phyloP scores from a whole-genome alignment of 345 rosid species.

The Boechera divaricarpa region DNA sequence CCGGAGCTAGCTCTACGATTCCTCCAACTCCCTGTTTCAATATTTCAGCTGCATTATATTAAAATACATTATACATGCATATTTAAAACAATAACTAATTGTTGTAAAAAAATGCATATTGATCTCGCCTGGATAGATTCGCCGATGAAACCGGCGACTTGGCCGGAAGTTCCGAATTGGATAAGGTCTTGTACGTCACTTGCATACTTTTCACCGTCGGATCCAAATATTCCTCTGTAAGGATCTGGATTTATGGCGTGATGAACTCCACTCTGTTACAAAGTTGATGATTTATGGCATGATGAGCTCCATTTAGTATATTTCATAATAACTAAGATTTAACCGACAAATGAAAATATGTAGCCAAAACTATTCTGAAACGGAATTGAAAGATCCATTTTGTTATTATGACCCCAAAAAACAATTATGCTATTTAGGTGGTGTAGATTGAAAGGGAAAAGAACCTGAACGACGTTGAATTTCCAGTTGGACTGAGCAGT shows the following conservation, averaged over 20 bases:
- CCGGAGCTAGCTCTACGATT: slow-evolving; percentile 84
- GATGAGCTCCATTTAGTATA: background rate
- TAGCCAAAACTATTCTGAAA: no score
- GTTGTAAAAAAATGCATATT: background rate
- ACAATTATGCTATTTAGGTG: no score
- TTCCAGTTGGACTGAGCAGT: slow-evolving; percentile 83
- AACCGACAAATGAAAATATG: no score
- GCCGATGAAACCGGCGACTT: slow-evolving; percentile 76
- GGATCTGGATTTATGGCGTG: slow-evolving; percentile 97
- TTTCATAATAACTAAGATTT: no score
- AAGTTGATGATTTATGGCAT: background rate
- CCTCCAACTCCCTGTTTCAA: slow-evolving; percentile 88
- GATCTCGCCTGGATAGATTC: slow-evolving; percentile 82
- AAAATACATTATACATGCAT: background rate
- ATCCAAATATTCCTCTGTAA: slow-evolving; percentile 85
- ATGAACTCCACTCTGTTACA: slow-evolving; percentile 82
- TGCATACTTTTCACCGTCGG: slow-evolving; percentile 85
- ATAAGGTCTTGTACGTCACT: slow-evolving; percentile 78
- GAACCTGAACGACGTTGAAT: slow-evolving; percentile 83
- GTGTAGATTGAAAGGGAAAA: background rate
- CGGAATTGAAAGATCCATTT: no score
- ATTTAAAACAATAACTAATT: no score
- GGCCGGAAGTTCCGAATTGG: slow-evolving; percentile 83
- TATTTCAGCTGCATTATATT: background rate
- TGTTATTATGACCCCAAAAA: no score